Evolutionary conservation across 2,329 filamentous ascomycete genomes (phyloP).

Genomic region (Rhynchosporium graminicola): DNA sequence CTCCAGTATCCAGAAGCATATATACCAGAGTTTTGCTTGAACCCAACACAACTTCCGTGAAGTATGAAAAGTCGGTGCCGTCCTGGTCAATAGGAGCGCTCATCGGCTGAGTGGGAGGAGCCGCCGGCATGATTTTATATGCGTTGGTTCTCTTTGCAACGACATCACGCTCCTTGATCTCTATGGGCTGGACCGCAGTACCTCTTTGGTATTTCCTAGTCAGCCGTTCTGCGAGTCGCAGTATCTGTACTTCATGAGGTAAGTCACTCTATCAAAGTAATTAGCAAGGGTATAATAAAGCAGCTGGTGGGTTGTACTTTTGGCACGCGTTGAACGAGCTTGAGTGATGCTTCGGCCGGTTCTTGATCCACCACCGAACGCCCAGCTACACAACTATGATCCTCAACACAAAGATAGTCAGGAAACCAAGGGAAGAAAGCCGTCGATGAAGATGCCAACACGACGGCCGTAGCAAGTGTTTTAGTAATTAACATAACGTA

Average conservation of each 20-base stretch:
- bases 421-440: slow-evolving; percentile 37
- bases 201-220: slow-evolving; percentile 33
- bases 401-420: slow-evolving; percentile 31
- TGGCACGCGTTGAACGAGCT: slow-evolving; percentile 25
- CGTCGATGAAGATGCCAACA: slow-evolving; percentile 25
- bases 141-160: slow-evolving; percentile 32
- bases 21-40: slow-evolving; percentile 55
- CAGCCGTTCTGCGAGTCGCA: slow-evolving; percentile 29
- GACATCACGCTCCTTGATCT: slow-evolving; percentile 15
- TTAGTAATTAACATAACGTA: slow-evolving; percentile 29
- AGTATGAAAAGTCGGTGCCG: slow-evolving; percentile 67
- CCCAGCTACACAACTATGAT: slow-evolving; percentile 20
- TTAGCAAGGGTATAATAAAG: neutral
- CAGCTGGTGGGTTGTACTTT: slow-evolving; percentile 5
- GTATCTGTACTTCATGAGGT: slow-evolving; percentile 27
- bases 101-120: slow-evolving; percentile 47
- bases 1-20: slow-evolving; percentile 67
- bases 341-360: slow-evolving; percentile 12
- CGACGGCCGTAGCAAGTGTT: slow-evolving; percentile 19
- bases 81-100: slow-evolving; percentile 62
- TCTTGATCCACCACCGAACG: slow-evolving; percentile 3
- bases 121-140: slow-evolving; percentile 32
- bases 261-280: slow-evolving; percentile 14
- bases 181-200: slow-evolving; percentile 16
- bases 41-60: slow-evolving; percentile 58